phyloP scores from a whole-genome alignment of 371 early-diverging fungal species.

The Polyrhizophydium stewartii region DNA sequence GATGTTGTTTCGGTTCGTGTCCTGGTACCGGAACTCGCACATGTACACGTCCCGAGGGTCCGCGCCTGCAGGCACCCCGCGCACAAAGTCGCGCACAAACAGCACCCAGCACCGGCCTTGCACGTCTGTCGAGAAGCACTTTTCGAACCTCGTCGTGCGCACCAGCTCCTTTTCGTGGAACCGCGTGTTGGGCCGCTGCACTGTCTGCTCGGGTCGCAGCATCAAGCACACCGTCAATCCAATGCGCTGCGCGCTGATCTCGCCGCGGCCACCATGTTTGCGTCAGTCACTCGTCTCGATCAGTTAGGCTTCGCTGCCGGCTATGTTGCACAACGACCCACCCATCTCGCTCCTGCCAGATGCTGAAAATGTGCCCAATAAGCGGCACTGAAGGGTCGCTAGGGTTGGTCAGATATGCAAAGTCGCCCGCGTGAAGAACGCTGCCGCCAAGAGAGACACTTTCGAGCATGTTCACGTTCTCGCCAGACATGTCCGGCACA shows the following conservation, averaged over 20 bases:
- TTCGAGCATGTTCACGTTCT: too few relatives aligned
- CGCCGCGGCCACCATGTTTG: background rate
- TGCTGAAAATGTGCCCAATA: slow-evolving; percentile 37
- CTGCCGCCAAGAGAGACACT: too few relatives aligned
- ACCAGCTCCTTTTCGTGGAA: slow-evolving; percentile 52
- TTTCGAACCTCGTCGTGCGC: slow-evolving; percentile 37
- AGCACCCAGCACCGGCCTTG: slow-evolving; percentile 48
- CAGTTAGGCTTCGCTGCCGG: too few relatives aligned
- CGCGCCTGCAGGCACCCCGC: slow-evolving; percentile 28
- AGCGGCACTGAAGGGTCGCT: slow-evolving; percentile 35
- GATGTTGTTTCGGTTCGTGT: slow-evolving; percentile 24
- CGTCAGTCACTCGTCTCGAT: too few relatives aligned
- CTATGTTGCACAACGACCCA: background rate
- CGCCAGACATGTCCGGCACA: background rate
- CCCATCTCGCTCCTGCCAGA: slow-evolving; percentile 3
- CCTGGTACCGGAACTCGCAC: slow-evolving; percentile 49
- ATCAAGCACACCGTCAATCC: background rate
- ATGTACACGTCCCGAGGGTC: slow-evolving; percentile 34
- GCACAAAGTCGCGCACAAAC: slow-evolving; percentile 37
- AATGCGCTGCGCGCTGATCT: background rate
- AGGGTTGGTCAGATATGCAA: slow-evolving; percentile 38
- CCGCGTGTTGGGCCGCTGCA: slow-evolving; percentile 31
- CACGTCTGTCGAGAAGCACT: slow-evolving; percentile 32
- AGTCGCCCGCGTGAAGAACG: slow-evolving; percentile 50
- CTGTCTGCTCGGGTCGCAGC: slow-evolving; percentile 46